Percentiles rank a stretch among this genome's conserved stretches.
phyloP scores from a whole-genome alignment of 148 eudicot species.

The Cornus suecica region DNA sequence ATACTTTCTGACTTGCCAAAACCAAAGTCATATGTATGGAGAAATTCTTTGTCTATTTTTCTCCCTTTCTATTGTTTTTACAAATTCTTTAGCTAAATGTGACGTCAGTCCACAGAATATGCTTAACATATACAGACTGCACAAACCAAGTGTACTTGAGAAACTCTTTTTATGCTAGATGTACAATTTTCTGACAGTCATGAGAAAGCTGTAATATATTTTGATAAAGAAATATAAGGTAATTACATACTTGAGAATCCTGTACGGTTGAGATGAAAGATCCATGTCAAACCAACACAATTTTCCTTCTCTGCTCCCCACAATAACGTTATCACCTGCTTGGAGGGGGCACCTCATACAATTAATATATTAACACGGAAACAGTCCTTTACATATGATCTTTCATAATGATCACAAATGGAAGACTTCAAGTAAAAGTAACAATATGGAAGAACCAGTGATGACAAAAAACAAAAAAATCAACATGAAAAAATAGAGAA shows the following conservation, averaged over 20 bases:
- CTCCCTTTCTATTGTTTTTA: neutral
- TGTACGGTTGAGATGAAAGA: constrained; percentile 75
- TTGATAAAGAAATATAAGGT: neutral
- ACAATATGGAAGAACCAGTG: neutral
- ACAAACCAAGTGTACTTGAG: neutral
- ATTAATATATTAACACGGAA: constrained; percentile 3
- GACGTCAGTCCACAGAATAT: neutral
- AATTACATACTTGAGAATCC: constrained; percentile 58
- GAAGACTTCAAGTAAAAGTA: neutral
- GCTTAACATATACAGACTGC: neutral
- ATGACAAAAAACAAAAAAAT: neutral
- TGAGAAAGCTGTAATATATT: neutral
- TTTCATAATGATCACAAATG: neutral
- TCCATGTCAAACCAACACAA: constrained; percentile 99
- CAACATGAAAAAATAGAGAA: neutral
- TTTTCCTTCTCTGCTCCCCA: constrained; percentile 96
- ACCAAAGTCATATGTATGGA: neutral
- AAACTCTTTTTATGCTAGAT: neutral
- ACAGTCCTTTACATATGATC: neutral
- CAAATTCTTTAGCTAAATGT: neutral
- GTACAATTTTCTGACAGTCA: neutral
- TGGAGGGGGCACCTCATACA: neutral
- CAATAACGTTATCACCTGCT: constrained; percentile 94
- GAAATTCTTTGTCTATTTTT: neutral
- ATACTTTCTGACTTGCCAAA: neutral